Evolutionary conservation across 192 early-diverging fungal genomes (phyloP), one percentile per base, ranked within the genome.

Genomic region (Coemansia sp.): DNA sequence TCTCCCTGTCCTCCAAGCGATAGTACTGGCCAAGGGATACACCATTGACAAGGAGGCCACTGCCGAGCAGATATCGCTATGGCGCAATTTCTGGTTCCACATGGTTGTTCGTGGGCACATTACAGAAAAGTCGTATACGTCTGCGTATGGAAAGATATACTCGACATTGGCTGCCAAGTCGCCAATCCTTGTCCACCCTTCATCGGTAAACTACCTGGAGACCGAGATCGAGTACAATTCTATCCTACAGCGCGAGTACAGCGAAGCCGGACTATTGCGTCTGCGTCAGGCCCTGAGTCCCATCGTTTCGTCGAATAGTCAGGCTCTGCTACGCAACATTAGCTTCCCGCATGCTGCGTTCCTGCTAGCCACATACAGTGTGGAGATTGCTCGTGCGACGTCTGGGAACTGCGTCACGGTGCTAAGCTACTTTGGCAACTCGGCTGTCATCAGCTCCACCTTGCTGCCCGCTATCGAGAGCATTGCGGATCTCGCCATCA

Each of bases 81-180:
- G 95, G 83, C 87, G 96, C 53, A 93, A 94, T 74, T 86, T 93
- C 43, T 99, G 97, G 97, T 89, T 98, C 67, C 90, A 93, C 59
- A 85, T 91, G 60, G 90, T 94, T 4, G 73, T 91, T 12, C 90
- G 87, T 72, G 90, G 95, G 1, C 89, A 93, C 59, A 82, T 90
- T 40, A 85, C 88, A 10, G 87, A 92, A 40, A 86, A 89, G 1
- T 75, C 85, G 12, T 95, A 94, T 87, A 86, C 89, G 25, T 84
- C 81, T 16, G 91, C 92, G 20, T 97, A 93, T 90, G 76, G 87
- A 65, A 74, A 76, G 5, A 81, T 90, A 2, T 84, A 95, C 71
- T 50, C 84, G 0, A 44, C 84, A 5, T 89, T 99, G 74, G 95
- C 97, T 10, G 83, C 85, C 61, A 93, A 92, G 51, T 92, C 96